Evolutionary conservation across 495 filamentous ascomycete species (phyloP), one percentile per base, ranked within the genome.

Genomic region (Penicillium malachiteum): DNA sequence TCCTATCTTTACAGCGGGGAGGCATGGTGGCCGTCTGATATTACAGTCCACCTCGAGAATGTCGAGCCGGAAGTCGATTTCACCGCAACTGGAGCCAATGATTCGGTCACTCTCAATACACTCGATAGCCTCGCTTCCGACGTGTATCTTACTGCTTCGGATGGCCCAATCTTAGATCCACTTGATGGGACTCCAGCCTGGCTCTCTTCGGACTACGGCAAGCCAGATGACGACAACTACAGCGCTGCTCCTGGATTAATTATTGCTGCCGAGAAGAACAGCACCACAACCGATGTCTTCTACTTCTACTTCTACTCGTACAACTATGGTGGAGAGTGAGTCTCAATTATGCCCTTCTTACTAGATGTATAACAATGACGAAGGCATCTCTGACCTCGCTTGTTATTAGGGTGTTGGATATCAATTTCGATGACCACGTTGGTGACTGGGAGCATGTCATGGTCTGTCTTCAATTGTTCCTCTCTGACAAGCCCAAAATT

Each of bases 291-390:
- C 21, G 49, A 52, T 14, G 49, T 52, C 2, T 52, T 52, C 38
- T 52, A 52, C 38, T 52, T 52, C 49, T 42, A 52, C 12, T 52
- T 52, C 18, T 52, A 52, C 32, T 52, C 49, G 12, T 52, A 52
- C 18, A 52, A 52, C 26, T 52, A 52, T 18, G 49, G 49, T 14
- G 49, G 49, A 16, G 17, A 33, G 49, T 52, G 21, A 52, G 49
- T 52, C 37, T 10, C 37, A 34, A 11, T 11, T 12, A 30, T 16
- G 38, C 38, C 26, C 30, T 26, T 26, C 4, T 26, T 26, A 2
- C 21, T 26, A 26, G 21, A 26, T 26, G 2, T 26, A 26, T 26
- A 26, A 26, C 4, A 26, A 26, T 26, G 21, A 4, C 1, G 1
- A 4, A 26, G 4, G 1, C 21, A 26, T 37, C 7, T 9, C 34